phyloP scores from a whole-genome alignment of 2,329 filamentous ascomycete species.

The Tolypocladium ovalisporum region DNA sequence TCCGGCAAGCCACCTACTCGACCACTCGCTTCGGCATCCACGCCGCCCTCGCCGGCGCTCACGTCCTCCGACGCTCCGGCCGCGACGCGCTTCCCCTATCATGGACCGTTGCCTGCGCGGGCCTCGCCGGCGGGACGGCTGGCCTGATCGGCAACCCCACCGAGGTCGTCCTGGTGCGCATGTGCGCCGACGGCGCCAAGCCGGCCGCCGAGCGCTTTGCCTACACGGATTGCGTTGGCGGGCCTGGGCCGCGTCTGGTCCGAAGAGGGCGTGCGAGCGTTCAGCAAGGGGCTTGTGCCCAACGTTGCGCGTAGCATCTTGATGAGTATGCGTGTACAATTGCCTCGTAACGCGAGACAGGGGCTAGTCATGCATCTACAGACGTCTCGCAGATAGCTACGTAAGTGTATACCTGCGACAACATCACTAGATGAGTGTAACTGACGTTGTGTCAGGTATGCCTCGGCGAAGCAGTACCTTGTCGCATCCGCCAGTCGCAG shows the following conservation, averaged over 20 bases:
- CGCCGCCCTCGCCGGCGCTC: not conserved
- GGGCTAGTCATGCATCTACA: not conserved
- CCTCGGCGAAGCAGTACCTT: not conserved
- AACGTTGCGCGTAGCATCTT: slow-evolving; percentile 22
- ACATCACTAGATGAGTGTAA: not conserved
- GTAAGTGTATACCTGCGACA: not conserved
- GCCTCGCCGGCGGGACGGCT: not conserved
- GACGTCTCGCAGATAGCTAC: not conserved
- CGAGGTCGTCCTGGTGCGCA: slow-evolving; percentile 31
- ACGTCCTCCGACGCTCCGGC: slow-evolving; percentile 11
- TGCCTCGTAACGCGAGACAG: not conserved
- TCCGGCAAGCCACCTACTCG: not conserved
- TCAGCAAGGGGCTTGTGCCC: slow-evolving; percentile 25
- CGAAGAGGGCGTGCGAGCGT: slow-evolving; percentile 27
- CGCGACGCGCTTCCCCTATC: slow-evolving; percentile 17
- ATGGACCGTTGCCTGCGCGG: not conserved
- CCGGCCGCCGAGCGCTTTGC: slow-evolving; percentile 20
- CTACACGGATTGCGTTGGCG: slow-evolving; percentile 25
- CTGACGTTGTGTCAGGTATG: not conserved
- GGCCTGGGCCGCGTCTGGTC: slow-evolving; percentile 20
- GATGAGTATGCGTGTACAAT: not conserved
- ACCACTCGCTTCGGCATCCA: not conserved
- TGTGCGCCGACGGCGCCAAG: slow-evolving; percentile 34
- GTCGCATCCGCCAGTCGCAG: not conserved
- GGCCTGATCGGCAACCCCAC: slow-evolving; percentile 31